Percentiles rank a stretch among this genome's conserved stretches.
Evolutionary conservation across 257 asterid genomes (phyloP).

Genomic region (Solanum bulbocastanum): DNA sequence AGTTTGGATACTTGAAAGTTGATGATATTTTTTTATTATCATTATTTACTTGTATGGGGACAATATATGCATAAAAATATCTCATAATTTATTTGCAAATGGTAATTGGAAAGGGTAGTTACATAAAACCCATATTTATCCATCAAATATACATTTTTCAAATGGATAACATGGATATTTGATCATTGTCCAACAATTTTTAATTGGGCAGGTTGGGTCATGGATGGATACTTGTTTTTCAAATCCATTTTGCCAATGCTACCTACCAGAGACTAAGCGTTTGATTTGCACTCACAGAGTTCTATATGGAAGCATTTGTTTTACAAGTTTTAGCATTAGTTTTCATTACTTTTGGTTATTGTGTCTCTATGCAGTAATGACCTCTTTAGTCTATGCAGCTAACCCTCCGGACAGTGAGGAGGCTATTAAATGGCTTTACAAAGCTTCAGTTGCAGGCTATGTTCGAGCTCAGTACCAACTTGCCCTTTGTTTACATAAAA

Average conservation of each 20-base stretch:
- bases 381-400: constrained; percentile 28
- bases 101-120: too few relatives aligned
- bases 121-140: not conserved
- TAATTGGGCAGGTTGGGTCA: not conserved
- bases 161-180: not conserved
- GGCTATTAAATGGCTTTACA: constrained; percentile 63
- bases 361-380: not conserved
- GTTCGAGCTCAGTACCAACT: constrained; percentile 95
- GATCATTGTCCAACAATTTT: not conserved
- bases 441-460: constrained; percentile 67
- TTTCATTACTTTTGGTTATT: not conserved
- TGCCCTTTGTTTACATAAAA: constrained; percentile 84
- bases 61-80: too few relatives aligned
- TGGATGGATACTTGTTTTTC: not conserved
- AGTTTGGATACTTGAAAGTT: too few relatives aligned
- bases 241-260: not conserved
- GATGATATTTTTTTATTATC: too few relatives aligned
- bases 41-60: too few relatives aligned
- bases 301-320: not conserved
- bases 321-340: not conserved
- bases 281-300: not conserved
- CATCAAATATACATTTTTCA: not conserved
- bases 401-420: constrained; percentile 47
- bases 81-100: too few relatives aligned
- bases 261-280: not conserved